Percentiles rank a stretch among this genome's conserved stretches.
Evolutionary conservation across 169 alveolate species (phyloP).

Genomic region (Plasmodium billcollinsi): DNA sequence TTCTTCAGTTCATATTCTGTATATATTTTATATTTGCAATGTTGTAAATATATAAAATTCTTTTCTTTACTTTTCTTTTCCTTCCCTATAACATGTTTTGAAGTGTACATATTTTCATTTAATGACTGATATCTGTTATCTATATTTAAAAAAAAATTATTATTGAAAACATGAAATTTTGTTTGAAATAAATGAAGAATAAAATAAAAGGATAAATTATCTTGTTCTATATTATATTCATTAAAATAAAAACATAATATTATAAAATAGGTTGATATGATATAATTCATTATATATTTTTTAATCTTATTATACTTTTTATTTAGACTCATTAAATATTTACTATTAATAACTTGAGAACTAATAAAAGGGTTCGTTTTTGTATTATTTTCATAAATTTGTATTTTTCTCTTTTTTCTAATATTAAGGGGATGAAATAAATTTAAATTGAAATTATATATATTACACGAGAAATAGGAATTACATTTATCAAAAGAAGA

Average conservation of each 20-base stretch:
- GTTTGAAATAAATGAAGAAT: constrained; percentile 41
- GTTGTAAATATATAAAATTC: neutral
- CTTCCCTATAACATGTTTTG: no score
- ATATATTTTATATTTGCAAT: constrained; percentile 4
- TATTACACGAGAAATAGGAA: constrained; percentile 14
- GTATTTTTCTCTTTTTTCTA: constrained; percentile 1
- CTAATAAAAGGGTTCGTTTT: constrained; percentile 5
- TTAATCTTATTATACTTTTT: constrained; percentile 25
- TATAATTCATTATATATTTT: constrained; percentile 35
- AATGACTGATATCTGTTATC: neutral
- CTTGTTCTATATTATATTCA: constrained; percentile 31
- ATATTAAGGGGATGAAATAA: constrained; percentile 32
- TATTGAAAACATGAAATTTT: constrained; percentile 10
- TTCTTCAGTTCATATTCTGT: constrained; percentile 22
- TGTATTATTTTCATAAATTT: neutral
- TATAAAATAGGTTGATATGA: constrained; percentile 27
- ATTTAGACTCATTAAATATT: constrained; percentile 42
- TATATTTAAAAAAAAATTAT: constrained; percentile 2
- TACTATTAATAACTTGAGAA: constrained; percentile 40
- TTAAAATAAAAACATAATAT: constrained; percentile 36
- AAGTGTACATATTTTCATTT: neutral
- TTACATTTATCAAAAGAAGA: no score
- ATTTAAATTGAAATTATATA: constrained; percentile 52
- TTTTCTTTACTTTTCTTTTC: neutral
- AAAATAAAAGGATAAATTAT: constrained; percentile 36